Conservation (phyloP, 176 grass and related monocot genomes). For the Neostapfia colusana region DNA sequence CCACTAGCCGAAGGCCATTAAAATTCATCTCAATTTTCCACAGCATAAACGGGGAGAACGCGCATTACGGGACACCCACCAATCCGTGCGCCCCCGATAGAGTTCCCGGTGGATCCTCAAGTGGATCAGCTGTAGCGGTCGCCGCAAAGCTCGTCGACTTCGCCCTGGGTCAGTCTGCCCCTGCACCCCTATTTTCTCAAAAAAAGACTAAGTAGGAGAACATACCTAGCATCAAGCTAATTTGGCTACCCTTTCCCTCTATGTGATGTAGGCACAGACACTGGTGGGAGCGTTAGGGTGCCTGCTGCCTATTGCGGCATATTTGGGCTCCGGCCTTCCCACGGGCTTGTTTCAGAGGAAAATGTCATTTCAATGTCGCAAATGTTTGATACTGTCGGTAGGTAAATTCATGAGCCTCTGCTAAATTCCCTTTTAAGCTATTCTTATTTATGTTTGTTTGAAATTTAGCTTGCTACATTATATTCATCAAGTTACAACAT, state of each 20-base stretch:
- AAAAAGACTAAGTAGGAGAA: too few species aligned
- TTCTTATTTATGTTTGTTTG: neutral
- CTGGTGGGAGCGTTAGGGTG: constrained; percentile 84
- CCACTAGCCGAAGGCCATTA: neutral
- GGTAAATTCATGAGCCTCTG: neutral
- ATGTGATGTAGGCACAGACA: constrained; percentile 64
- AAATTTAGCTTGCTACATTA: neutral
- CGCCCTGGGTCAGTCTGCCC: constrained; percentile 51
- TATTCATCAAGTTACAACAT: neutral
- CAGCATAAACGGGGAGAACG: constrained; percentile 91
- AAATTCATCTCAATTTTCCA: neutral
- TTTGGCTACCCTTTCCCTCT: neutral
- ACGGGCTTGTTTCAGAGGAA: constrained; percentile 50
- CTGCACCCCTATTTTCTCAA: neutral
- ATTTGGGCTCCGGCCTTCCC: constrained; percentile 84
- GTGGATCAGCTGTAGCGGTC: constrained; percentile 81
- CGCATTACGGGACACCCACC: constrained; percentile 79
- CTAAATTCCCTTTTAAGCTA: neutral
- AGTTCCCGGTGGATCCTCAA: constrained; percentile 85
- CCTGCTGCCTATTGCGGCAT: constrained; percentile 85
- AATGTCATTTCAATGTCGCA: constrained; percentile 76
- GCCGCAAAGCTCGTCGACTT: constrained; percentile 72
- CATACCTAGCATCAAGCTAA: neutral
- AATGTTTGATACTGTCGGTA: constrained; percentile 88
- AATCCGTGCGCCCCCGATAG: constrained; percentile 74